Conservation (phyloP, 257 asterid species). For the Solanum tarapatanum region DNA sequence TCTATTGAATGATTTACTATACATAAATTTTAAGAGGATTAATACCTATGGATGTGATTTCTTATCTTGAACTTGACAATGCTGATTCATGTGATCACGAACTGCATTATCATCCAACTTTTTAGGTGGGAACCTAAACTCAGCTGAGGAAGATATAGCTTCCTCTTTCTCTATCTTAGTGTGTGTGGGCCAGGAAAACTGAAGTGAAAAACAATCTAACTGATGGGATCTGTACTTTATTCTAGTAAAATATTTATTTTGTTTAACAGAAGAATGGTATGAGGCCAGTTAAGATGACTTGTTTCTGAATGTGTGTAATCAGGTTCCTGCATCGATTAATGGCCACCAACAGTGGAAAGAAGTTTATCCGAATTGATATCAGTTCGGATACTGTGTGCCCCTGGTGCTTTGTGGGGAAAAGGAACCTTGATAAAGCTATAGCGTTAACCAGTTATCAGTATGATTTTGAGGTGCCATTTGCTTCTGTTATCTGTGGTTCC, state of each 20-base stretch:
- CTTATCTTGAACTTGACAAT: not conserved
- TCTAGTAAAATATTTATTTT: not conserved
- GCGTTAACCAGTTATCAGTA: slow-evolving; percentile 39
- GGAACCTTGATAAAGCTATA: slow-evolving; percentile 68
- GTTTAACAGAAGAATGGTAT: not conserved
- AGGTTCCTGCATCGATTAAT: slow-evolving; percentile 32
- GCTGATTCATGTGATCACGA: not conserved
- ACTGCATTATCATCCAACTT: not conserved
- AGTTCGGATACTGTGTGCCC: slow-evolving; percentile 77
- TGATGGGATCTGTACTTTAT: not conserved
- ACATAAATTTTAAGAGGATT: not conserved
- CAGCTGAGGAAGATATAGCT: not conserved
- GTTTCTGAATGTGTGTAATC: not conserved
- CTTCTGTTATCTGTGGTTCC: not conserved
- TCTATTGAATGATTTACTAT: not conserved
- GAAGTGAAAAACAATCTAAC: not conserved
- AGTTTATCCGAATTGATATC: slow-evolving; percentile 47
- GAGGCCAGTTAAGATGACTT: not conserved
- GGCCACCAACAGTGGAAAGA: slow-evolving; percentile 37
- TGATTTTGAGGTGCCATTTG: slow-evolving; percentile 24
- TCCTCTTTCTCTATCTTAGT: not conserved
- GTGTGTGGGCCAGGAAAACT: not conserved
- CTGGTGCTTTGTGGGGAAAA: slow-evolving; percentile 88
- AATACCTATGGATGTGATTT: not conserved
- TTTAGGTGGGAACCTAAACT: not conserved